Evolutionary conservation across 371 early-diverging fungal species (phyloP).

Genomic region (Rhizopus sp.): DNA sequence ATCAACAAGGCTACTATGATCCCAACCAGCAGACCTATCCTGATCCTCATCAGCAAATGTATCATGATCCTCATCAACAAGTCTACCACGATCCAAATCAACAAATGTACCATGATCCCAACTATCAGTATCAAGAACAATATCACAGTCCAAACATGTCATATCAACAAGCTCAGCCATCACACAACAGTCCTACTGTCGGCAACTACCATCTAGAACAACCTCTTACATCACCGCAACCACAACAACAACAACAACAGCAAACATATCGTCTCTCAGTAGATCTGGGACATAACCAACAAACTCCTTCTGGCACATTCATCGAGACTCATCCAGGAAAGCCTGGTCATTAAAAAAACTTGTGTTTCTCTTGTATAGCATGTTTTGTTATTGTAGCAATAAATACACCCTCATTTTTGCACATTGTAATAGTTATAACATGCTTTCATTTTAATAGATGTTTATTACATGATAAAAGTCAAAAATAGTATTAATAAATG

Average conservation of each 20-base stretch:
- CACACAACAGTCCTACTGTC: constrained; percentile 3
- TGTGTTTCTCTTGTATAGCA: no score
- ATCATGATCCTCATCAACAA: constrained; percentile 9
- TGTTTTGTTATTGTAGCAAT: constrained; percentile 10
- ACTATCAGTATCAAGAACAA: constrained; percentile 12
- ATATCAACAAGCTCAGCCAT: not conserved
- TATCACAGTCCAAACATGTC: not conserved
- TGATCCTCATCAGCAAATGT: constrained; percentile 8
- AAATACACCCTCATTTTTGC: not conserved
- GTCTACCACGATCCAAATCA: constrained; percentile 7
- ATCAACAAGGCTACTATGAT: constrained; percentile 5
- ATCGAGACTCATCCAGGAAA: not conserved
- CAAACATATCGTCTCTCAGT: constrained; percentile 6
- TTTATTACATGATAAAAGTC: not conserved
- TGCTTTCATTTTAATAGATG: not conserved
- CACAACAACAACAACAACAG: not conserved
- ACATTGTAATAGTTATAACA: not conserved
- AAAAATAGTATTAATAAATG: not conserved
- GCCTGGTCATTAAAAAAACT: no score
- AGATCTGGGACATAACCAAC: constrained; percentile 8
- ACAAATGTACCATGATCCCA: constrained; percentile 9
- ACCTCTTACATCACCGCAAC: constrained; percentile 3
- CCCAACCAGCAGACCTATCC: constrained; percentile 9
- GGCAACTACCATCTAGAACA: constrained; percentile 4
- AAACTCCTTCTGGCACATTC: not conserved